Evolutionary conservation across 495 filamentous ascomycete genomes (phyloP).

Genomic region (Penicillium taxi): DNA sequence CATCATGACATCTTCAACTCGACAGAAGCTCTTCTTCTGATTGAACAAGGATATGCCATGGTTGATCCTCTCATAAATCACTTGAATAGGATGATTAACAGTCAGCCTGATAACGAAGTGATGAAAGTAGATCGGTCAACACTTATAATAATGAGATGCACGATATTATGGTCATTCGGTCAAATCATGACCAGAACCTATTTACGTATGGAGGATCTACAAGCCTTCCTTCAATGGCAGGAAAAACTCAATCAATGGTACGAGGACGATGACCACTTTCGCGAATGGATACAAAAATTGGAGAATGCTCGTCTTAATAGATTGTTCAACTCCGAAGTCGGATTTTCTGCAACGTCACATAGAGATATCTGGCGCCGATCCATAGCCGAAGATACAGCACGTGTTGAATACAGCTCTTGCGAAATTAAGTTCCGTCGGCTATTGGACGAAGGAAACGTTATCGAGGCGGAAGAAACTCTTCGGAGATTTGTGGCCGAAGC

Average conservation of each 20-base stretch:
- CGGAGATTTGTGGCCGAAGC: constrained; percentile 7
- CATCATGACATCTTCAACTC: constrained; percentile 15
- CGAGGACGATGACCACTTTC: constrained; percentile 10
- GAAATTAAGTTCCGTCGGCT: constrained; percentile 6
- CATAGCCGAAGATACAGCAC: constrained; percentile 6
- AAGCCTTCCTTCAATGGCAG: constrained; percentile 7
- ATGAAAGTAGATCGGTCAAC: constrained; percentile 1
- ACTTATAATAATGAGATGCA: constrained; percentile 5
- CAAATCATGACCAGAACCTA: constrained; percentile 1
- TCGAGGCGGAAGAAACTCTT: constrained; percentile 10
- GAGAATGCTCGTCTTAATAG: background rate
- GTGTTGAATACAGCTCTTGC: constrained; percentile 5
- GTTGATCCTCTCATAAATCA: too few relatives aligned
- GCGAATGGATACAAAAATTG: constrained; percentile 1
- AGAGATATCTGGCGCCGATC: constrained; percentile 7
- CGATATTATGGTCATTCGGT: constrained; percentile 6
- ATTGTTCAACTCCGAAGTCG: background rate
- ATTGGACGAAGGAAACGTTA: constrained; percentile 11
- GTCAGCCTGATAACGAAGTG: too few relatives aligned
- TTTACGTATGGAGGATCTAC: constrained; percentile 4
- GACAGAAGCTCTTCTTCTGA: constrained; percentile 3
- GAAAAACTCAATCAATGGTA: constrained; percentile 1
- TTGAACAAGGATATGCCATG: constrained; percentile 10
- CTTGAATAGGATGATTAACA: too few relatives aligned
- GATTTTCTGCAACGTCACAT: background rate